phyloP scores from a whole-genome alignment of 2,329 filamentous ascomycete species.

The Sporothrix inflata region DNA sequence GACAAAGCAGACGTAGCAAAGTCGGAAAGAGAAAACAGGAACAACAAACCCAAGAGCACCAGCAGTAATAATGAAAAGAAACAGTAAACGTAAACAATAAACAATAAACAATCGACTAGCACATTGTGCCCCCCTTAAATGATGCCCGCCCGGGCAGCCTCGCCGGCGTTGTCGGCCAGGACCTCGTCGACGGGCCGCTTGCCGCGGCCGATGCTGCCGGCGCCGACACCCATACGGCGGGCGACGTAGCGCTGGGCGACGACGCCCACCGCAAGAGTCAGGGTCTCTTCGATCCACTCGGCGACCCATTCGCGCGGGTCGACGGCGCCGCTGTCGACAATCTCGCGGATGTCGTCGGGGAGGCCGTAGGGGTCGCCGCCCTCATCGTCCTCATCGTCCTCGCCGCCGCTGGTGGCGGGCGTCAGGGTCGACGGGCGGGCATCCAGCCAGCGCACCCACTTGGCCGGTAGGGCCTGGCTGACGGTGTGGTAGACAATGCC shows the following conservation, averaged over 20 bases:
- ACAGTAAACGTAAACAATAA: neutral
- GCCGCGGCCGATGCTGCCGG: conserved; percentile 67
- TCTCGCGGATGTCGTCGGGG: conserved; percentile 84
- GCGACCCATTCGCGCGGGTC: conserved; percentile 97
- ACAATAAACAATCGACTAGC: neutral
- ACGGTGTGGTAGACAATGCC: conserved; percentile 83
- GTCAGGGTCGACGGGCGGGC: conserved; percentile 65
- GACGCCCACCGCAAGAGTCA: conserved; percentile 77
- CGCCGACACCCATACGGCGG: conserved; percentile 91
- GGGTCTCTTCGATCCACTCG: conserved; percentile 91
- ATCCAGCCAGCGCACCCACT: conserved; percentile 92
- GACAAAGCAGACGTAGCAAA: neutral
- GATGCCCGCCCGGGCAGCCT: conserved; percentile 62
- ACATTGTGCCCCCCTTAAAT: conserved; percentile 42
- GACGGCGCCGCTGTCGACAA: conserved; percentile 74
- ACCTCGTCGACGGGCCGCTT: conserved; percentile 63
- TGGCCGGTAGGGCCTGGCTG: conserved; percentile 79
- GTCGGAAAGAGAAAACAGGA: neutral
- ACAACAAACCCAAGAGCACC: neutral
- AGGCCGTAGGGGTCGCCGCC: conserved; percentile 45
- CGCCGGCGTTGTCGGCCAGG: conserved; percentile 60
- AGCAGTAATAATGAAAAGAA: neutral
- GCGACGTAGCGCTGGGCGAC: conserved; percentile 96
- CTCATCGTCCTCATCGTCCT: neutral
- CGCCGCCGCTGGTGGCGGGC: conserved; percentile 50